phyloP scores from a whole-genome alignment of 768 basidiomycete genomes.

The Mycena amicta region DNA sequence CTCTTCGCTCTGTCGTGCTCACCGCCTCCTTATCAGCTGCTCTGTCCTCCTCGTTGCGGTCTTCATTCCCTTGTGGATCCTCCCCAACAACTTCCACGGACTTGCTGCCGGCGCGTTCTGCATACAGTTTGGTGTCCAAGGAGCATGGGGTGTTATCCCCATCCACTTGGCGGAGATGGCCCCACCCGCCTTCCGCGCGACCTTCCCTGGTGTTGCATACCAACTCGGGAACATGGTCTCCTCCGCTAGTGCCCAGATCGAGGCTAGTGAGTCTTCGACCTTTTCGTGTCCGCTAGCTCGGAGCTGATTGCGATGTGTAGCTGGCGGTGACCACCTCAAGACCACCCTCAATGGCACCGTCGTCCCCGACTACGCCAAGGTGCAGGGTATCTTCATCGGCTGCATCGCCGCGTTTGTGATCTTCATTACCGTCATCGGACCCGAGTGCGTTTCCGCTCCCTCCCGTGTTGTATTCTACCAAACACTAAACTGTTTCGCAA shows the following conservation, averaged over 20 bases:
- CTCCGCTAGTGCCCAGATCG: constrained; percentile 62
- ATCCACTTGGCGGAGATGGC: constrained; percentile 69
- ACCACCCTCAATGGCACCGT: constrained; percentile 52
- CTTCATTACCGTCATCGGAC: constrained; percentile 75
- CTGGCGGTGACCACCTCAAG: constrained; percentile 61
- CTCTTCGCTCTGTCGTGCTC: not conserved
- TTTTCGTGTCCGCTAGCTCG: constrained; percentile 31
- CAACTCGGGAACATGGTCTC: constrained; percentile 65
- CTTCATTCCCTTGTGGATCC: constrained; percentile 69
- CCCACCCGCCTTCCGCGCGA: constrained; percentile 71
- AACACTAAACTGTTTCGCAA: constrained; percentile 23
- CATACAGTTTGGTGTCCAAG: constrained; percentile 71
- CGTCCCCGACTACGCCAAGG: constrained; percentile 73
- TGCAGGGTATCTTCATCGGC: constrained; percentile 89
- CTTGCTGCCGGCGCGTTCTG: constrained; percentile 74
- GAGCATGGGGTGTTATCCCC: constrained; percentile 71
- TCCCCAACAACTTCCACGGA: constrained; percentile 55
- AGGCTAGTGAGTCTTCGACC: constrained; percentile 48
- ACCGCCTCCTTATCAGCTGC: constrained; percentile 25
- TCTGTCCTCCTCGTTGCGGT: constrained; percentile 44
- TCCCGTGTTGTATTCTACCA: not conserved
- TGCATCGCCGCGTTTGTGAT: constrained; percentile 78
- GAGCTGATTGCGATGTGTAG: too few relatives aligned
- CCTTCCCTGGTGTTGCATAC: constrained; percentile 69
- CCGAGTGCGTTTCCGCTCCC: constrained; percentile 51